Percentiles rank a stretch among this genome's conserved stretches.
Evolutionary conservation across 331 rosid genomes (phyloP).

Genomic region (Arachis monticola): DNA sequence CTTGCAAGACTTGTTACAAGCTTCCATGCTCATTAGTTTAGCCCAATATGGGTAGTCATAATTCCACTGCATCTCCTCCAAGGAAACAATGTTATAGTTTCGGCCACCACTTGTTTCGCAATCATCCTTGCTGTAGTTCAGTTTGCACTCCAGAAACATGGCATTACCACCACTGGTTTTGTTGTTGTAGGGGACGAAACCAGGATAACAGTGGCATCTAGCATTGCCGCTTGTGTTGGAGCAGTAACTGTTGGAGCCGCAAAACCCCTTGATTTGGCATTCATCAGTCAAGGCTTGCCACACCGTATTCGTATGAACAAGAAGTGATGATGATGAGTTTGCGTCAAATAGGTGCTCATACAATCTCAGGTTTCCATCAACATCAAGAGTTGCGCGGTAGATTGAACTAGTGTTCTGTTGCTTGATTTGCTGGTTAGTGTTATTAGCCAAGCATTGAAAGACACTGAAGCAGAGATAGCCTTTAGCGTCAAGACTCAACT

Average conservation of each 20-base stretch:
- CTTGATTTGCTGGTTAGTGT: neutral
- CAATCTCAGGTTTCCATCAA: conserved; percentile 45
- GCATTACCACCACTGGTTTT: neutral
- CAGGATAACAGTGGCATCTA: conserved; percentile 38
- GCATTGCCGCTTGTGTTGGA: neutral
- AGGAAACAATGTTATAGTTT: no score
- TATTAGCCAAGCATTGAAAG: neutral
- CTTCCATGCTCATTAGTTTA: neutral
- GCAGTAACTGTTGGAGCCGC: conserved; percentile 53
- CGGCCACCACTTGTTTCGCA: conserved; percentile 18
- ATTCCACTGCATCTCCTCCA: neutral
- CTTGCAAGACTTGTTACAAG: conserved; percentile 30
- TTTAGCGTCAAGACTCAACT: conserved; percentile 12
- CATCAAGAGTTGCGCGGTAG: conserved; percentile 46
- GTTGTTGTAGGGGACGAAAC: conserved; percentile 28
- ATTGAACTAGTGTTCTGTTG: conserved; percentile 5
- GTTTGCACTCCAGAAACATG: conserved; percentile 31
- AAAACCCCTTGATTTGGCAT: conserved; percentile 38
- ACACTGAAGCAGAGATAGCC: conserved; percentile 30
- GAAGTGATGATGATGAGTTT: no score
- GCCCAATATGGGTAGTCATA: conserved; percentile 21
- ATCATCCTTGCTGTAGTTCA: neutral
- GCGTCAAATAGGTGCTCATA: conserved; percentile 40
- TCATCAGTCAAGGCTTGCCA: neutral
- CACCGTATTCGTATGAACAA: no score